Conservation (phyloP, 129 eudicot genomes). For the Lactuca saligna region DNA sequence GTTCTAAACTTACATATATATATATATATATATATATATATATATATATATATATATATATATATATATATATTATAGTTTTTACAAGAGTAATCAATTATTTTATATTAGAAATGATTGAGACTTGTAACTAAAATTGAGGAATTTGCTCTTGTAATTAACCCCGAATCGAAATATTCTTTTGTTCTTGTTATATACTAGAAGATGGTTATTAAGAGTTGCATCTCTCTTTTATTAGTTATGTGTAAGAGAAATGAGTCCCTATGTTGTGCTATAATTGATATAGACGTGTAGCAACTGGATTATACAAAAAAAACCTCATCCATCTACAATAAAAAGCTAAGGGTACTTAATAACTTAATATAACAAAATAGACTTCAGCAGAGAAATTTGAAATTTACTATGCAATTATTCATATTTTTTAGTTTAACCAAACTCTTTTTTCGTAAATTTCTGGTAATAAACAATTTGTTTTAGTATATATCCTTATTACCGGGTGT, state of each 20-base stretch:
- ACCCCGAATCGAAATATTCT: constrained; percentile 7
- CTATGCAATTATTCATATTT: too few relatives aligned
- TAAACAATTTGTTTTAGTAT: too few relatives aligned
- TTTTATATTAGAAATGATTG: background rate
- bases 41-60: background rate
- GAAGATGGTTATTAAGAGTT: background rate
- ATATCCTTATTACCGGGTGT: too few relatives aligned
- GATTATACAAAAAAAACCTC: background rate
- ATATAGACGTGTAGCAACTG: background rate
- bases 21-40: background rate
- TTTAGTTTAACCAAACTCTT: too few relatives aligned
- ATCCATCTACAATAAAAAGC: background rate
- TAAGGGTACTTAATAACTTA: too few relatives aligned
- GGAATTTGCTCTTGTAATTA: background rate
- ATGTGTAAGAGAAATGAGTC: background rate
- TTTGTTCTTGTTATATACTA: constrained; percentile 15
- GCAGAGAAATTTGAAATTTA: too few relatives aligned
- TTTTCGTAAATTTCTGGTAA: too few relatives aligned
- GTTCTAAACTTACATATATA: background rate
- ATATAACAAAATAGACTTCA: too few relatives aligned
- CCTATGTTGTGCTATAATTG: background rate
- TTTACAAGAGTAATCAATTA: background rate
- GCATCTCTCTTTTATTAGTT: background rate
- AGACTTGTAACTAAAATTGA: background rate
- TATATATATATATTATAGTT: background rate